Evolutionary conservation across 73 alveolate species (phyloP).

Genomic region (Tetrahymena elliotti): DNA sequence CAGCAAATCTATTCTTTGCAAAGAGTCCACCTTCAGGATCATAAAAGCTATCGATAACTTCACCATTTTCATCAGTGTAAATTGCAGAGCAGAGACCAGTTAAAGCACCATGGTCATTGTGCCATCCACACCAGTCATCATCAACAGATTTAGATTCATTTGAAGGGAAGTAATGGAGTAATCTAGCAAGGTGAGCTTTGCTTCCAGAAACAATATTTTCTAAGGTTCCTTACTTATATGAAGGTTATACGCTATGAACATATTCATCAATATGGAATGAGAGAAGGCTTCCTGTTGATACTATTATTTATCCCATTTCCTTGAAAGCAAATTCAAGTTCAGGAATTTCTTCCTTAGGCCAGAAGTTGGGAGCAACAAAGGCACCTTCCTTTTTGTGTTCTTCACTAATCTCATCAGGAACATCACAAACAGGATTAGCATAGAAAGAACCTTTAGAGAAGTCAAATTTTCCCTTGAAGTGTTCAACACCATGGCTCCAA

Average conservation of each 20-base stretch:
- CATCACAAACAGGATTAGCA: constrained; percentile 58
- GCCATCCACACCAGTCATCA: constrained; percentile 80
- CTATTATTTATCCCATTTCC: constrained; percentile 43
- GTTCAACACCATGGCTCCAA: constrained; percentile 80
- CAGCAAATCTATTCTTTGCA: constrained; percentile 55
- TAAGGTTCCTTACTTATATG: constrained; percentile 40
- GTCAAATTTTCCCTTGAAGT: constrained; percentile 64
- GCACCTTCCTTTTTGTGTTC: constrained; percentile 12
- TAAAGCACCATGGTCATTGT: constrained; percentile 64
- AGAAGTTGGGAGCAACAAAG: constrained; percentile 29
- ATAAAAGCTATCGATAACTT: constrained; percentile 26
- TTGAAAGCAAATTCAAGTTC: constrained; percentile 57
- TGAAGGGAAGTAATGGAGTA: constrained; percentile 56
- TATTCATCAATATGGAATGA: constrained; percentile 60
- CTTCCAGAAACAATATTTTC: constrained; percentile 29
- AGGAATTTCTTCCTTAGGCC: constrained; percentile 53
- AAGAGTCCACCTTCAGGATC: constrained; percentile 60
- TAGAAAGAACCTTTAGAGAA: constrained; percentile 67
- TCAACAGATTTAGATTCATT: constrained; percentile 28
- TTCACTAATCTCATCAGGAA: background rate
- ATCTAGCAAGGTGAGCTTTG: constrained; percentile 52
- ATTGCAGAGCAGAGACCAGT: constrained; percentile 70
- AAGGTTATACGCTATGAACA: constrained; percentile 17
- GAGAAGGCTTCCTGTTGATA: constrained; percentile 46
- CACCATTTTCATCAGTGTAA: constrained; percentile 44